Evolutionary conservation across 495 filamentous ascomycete species (phyloP).

Genomic region (Schizothecium vesticola): DNA sequence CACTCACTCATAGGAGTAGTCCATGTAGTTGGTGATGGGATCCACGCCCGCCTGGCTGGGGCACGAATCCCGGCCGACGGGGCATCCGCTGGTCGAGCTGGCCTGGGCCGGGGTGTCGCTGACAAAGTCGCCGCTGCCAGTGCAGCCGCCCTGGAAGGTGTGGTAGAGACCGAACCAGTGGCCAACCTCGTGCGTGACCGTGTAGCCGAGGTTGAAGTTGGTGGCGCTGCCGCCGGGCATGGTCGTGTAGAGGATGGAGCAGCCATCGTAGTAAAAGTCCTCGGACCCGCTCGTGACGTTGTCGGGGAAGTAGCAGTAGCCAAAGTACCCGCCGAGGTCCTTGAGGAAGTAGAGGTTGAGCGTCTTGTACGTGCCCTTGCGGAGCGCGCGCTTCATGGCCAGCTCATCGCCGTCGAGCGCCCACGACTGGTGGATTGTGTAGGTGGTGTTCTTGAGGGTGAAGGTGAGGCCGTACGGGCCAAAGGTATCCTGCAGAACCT

Average conservation of each 20-base stretch:
- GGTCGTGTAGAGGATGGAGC: constrained; percentile 48
- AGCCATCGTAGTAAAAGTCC: constrained; percentile 51
- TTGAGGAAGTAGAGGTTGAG: constrained; percentile 64
- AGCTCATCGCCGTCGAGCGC: constrained; percentile 42
- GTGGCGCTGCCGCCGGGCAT: constrained; percentile 49
- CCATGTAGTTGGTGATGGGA: constrained; percentile 63
- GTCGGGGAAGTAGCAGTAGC: constrained; percentile 53
- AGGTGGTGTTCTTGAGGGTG: constrained; percentile 45
- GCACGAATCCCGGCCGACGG: constrained; percentile 50
- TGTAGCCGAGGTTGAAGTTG: constrained; percentile 55
- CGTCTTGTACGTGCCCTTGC: constrained; percentile 53
- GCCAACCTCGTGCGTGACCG: constrained; percentile 59
- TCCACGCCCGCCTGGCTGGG: constrained; percentile 42
- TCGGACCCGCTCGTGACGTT: constrained; percentile 27
- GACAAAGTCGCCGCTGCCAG: constrained; percentile 49
- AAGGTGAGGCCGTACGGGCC: constrained; percentile 49
- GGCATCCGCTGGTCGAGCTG: constrained; percentile 53
- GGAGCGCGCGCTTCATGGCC: constrained; percentile 54
- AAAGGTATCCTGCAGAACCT: constrained; percentile 27
- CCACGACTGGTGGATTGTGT: constrained; percentile 55
- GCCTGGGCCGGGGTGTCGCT: constrained; percentile 54
- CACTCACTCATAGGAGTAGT: constrained; percentile 54
- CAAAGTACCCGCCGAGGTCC: constrained; percentile 45
- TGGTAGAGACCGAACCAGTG: constrained; percentile 64
- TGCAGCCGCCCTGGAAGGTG: constrained; percentile 61